A percentile compares a stretch with the other conserved stretches of the same genome.
phyloP scores from a whole-genome alignment of 106 monocot species.

The Phalaenopsis aphrodite region DNA sequence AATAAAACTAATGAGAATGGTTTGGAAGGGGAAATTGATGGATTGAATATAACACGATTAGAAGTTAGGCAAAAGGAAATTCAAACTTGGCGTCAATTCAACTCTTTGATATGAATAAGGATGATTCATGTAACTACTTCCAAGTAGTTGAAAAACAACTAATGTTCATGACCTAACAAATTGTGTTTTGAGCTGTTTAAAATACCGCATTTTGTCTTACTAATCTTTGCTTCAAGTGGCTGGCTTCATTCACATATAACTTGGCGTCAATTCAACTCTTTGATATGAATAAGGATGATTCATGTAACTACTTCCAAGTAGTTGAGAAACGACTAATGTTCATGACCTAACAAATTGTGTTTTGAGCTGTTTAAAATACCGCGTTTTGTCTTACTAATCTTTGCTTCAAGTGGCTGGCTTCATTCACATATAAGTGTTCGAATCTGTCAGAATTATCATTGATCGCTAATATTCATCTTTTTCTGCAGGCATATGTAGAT shows the following conservation, averaged over 20 bases:
- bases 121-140: background rate
- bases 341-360: background rate
- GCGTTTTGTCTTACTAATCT: background rate
- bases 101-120: no score
- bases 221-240: background rate
- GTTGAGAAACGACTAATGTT: background rate
- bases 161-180: background rate
- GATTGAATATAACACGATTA: no score
- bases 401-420: background rate
- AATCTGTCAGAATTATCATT: background rate
- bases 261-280: no score
- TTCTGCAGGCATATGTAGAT: conserved; percentile 83
- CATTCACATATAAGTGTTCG: background rate
- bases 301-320: background rate
- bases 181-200: background rate
- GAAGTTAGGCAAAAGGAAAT: no score
- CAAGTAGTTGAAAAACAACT: background rate
- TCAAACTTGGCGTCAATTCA: no score
- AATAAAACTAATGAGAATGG: no score
- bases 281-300: background rate
- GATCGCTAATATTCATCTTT: background rate
- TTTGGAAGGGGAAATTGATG: no score
- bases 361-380: background rate
- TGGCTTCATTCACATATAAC: background rate
- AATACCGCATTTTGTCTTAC: background rate